Evolutionary conservation across 805 yeast species (phyloP).

Genomic region (Yarrowia bubula): DNA sequence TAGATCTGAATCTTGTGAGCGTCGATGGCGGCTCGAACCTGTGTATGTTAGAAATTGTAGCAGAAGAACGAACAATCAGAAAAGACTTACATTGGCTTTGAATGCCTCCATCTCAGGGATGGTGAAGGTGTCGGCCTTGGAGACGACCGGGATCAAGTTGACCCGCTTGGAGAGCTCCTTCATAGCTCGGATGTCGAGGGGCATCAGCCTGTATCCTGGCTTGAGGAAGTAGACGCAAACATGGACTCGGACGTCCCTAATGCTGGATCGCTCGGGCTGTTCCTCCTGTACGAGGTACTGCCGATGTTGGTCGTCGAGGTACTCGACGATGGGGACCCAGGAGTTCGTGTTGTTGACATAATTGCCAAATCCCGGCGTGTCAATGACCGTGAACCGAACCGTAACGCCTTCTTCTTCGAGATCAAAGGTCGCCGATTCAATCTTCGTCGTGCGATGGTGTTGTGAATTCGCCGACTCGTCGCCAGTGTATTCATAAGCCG

Average conservation of each 20-base stretch:
- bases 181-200: conserved; percentile 86
- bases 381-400: conserved; percentile 75
- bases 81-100: conserved; percentile 48
- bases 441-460: conserved; percentile 45
- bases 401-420: conserved; percentile 81
- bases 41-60: neutral
- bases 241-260: conserved; percentile 77
- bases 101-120: conserved; percentile 65
- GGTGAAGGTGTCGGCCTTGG: conserved; percentile 82
- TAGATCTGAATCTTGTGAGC: conserved; percentile 78
- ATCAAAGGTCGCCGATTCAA: conserved; percentile 49
- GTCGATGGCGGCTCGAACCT: conserved; percentile 74
- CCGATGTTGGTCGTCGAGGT: conserved; percentile 88
- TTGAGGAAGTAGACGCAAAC: conserved; percentile 86
- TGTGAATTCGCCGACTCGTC: conserved; percentile 23
- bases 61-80: neutral
- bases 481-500: conserved; percentile 17
- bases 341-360: conserved; percentile 80
- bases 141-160: conserved; percentile 84
- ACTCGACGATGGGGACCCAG: conserved; percentile 84
- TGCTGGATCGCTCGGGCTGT: conserved; percentile 65
- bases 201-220: conserved; percentile 84
- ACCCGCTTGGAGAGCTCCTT: conserved; percentile 75
- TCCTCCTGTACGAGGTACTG: conserved; percentile 88
- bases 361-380: conserved; percentile 94